Conservation (phyloP, 1,284 basidiomycete genomes). For the Cronartium quercuum region DNA sequence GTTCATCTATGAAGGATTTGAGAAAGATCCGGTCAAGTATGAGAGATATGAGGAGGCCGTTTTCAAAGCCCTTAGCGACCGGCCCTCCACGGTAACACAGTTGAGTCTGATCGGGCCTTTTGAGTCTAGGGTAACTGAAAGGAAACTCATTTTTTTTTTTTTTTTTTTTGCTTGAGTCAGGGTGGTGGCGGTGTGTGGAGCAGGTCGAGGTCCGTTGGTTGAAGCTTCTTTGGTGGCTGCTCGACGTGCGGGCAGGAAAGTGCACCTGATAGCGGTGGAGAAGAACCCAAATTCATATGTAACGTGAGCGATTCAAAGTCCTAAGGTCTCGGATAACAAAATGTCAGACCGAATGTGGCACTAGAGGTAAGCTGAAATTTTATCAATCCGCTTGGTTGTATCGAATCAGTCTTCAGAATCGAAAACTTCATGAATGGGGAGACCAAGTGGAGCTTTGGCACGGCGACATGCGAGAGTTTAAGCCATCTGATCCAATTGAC, state of each 20-base stretch:
- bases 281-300: conserved; percentile 93
- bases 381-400: not conserved
- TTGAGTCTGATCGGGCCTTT: conserved; percentile 10
- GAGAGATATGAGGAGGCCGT: conserved; percentile 90
- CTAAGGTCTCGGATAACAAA: not conserved
- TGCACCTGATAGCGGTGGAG: conserved; percentile 79
- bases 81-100: conserved; percentile 53
- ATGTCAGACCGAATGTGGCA: conserved; percentile 10
- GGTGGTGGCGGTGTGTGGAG: conserved; percentile 82
- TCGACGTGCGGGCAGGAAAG: conserved; percentile 61
- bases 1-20: conserved; percentile 93
- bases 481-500: conserved; percentile 70
- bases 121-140: not conserved
- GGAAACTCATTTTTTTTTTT: not conserved
- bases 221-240: conserved; percentile 74
- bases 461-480: conserved; percentile 85
- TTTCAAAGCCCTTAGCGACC: conserved; percentile 69
- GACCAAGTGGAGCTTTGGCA: conserved; percentile 71
- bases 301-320: conserved; percentile 60
- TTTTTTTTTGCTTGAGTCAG: conserved; percentile 51
- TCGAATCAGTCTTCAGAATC: conserved; percentile 64
- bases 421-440: conserved; percentile 75
- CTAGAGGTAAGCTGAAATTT: conserved; percentile 40
- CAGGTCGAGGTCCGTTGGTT: conserved; percentile 91
- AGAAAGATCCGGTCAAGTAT: conserved; percentile 96